These are phyloP conservation scores for Quercus rubra DNA, from an alignment of 306 rosid species.

Conservation along the genomic window DNA sequence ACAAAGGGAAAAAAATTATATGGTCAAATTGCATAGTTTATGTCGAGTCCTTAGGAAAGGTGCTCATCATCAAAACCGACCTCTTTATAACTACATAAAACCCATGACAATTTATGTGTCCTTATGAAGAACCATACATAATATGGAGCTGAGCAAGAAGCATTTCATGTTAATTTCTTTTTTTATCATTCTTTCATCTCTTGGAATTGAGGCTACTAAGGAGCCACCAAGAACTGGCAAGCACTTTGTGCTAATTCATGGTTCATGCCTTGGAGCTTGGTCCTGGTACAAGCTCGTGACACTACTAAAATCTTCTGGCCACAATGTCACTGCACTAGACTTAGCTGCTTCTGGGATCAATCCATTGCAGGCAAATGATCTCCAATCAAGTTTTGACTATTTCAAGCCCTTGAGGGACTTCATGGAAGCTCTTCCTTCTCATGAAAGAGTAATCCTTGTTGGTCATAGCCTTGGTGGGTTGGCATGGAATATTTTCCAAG, in stretches of 20 bases:
- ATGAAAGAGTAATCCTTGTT: conserved; percentile 34
- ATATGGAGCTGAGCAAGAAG: conserved; percentile 16
- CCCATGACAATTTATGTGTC: background rate
- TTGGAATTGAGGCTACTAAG: background rate
- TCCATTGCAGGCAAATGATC: background rate
- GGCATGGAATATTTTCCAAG: conserved; percentile 40
- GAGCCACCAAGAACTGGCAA: conserved; percentile 4
- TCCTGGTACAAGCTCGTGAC: conserved; percentile 42
- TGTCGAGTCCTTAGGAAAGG: background rate
- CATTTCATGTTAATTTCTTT: background rate
- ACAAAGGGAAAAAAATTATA: too few species aligned
- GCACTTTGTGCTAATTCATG: conserved; percentile 46
- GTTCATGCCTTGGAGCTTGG: conserved; percentile 57
- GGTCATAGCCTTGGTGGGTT: conserved; percentile 53
- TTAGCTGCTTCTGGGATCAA: conserved; percentile 34
- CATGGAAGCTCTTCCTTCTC: conserved; percentile 13
- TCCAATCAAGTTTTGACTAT: conserved; percentile 28
- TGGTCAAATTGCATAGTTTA: too few species aligned
- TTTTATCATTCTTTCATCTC: background rate
- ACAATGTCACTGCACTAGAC: conserved; percentile 36
- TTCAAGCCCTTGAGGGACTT: conserved; percentile 32
- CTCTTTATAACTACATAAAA: background rate
- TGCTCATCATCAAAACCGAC: background rate
- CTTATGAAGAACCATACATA: background rate
- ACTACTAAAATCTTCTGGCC: conserved; percentile 14